Percentiles rank a stretch among this genome's conserved stretches.
phyloP scores from a whole-genome alignment of 176 grass and related monocot genomes.

The Zoysia pacifica region DNA sequence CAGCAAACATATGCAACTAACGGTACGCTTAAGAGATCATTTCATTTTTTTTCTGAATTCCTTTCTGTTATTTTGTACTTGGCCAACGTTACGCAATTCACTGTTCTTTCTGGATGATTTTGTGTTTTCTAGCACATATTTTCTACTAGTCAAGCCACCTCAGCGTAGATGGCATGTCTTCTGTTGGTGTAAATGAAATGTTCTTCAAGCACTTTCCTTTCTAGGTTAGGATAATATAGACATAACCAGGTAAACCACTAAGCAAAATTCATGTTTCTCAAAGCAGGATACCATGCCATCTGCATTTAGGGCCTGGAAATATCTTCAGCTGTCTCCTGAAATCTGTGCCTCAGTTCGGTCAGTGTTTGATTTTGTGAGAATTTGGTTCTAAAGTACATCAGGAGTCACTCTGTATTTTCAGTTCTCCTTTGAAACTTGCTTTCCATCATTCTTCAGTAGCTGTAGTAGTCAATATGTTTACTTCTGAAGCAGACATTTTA shows the following conservation, averaged over 20 bases:
- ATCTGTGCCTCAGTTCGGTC: constrained; percentile 64
- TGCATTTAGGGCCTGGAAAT: constrained; percentile 73
- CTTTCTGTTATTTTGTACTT: constrained; percentile 16
- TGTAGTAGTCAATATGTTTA: background rate
- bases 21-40: constrained; percentile 22
- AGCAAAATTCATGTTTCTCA: constrained; percentile 76
- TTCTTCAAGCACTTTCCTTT: constrained; percentile 53
- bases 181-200: constrained; percentile 51
- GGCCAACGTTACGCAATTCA: constrained; percentile 1
- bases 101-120: constrained; percentile 31
- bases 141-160: constrained; percentile 34
- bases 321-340: constrained; percentile 73
- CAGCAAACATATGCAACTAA: constrained; percentile 63
- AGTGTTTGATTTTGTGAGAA: constrained; percentile 64
- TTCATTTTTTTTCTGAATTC: background rate
- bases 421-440: constrained; percentile 7
- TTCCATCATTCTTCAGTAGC: background rate
- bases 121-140: constrained; percentile 14
- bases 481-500: background rate
- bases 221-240: constrained; percentile 48
- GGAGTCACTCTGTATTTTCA: constrained; percentile 1
- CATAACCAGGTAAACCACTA: constrained; percentile 51
- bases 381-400: constrained; percentile 49
- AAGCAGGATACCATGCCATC: constrained; percentile 79
- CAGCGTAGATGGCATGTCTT: constrained; percentile 40